These are phyloP conservation scores for Hepatocystis sp. DNA, from an alignment of 169 alveolate species.

Conservation along the genomic window DNA sequence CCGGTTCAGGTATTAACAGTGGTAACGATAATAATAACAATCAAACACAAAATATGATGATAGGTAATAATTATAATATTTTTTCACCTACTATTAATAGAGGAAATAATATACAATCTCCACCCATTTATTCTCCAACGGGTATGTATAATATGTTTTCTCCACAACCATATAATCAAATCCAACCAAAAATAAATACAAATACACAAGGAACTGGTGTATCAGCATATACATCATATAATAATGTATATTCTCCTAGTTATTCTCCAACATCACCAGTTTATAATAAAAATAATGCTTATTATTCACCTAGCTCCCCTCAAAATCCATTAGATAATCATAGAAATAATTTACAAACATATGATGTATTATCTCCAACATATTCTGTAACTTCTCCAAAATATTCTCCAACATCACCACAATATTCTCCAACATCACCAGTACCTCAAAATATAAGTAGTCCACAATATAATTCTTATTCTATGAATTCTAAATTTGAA, in stretches of 20 bases:
- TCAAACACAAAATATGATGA: not conserved
- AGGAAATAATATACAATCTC: conserved; percentile 79
- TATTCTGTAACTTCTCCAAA: conserved; percentile 85
- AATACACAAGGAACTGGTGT: no score
- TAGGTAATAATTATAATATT: conserved; percentile 77
- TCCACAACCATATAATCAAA: conserved; percentile 65
- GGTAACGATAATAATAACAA: not conserved
- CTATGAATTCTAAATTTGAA: conserved; percentile 77
- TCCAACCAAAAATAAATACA: no score
- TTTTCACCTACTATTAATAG: conserved; percentile 82
- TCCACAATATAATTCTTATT: conserved; percentile 72
- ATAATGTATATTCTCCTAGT: conserved; percentile 79
- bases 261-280: conserved; percentile 89
- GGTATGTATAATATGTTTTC: conserved; percentile 76
- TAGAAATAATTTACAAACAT: conserved; percentile 22
- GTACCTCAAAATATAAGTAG: conserved; percentile 59
- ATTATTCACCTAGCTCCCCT: conserved; percentile 83
- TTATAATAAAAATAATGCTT: conserved; percentile 75
- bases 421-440: conserved; percentile 91
- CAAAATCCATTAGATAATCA: conserved; percentile 78
- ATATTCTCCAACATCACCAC: conserved; percentile 92
- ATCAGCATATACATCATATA: no score
- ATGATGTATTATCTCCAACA: conserved; percentile 34
- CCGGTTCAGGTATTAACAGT: no score
- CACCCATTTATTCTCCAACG: conserved; percentile 82